Evolutionary conservation across 495 filamentous ascomycete genomes (phyloP).

Genomic region (Tuber umbilicatum): DNA sequence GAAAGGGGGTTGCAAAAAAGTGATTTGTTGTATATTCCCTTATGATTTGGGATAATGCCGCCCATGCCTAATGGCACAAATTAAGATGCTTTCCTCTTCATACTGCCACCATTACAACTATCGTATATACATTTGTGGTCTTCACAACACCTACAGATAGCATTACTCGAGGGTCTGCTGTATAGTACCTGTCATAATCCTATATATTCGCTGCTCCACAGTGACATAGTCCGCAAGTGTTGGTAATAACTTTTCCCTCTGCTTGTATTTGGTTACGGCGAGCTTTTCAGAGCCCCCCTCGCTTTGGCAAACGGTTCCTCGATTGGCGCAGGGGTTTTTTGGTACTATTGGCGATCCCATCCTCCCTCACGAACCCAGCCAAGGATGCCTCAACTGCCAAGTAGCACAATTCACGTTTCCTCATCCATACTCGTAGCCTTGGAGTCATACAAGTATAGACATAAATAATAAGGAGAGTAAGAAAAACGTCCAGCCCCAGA

Average conservation of each 20-base stretch:
- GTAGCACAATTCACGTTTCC: no score
- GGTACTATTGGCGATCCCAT: not conserved
- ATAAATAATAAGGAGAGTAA: no score
- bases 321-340: no score
- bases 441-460: no score
- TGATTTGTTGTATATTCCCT: not conserved
- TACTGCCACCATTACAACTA: not conserved
- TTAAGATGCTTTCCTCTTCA: not conserved
- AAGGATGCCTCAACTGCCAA: no score
- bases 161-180: not conserved
- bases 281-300: not conserved
- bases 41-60: not conserved
- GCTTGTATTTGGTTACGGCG: not conserved
- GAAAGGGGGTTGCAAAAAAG: conserved; percentile 15
- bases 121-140: not conserved
- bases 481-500: not conserved
- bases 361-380: no score
- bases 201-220: not conserved
- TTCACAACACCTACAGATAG: not conserved
- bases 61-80: not conserved
- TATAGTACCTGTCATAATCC: not conserved
- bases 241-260: not conserved
- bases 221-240: not conserved
- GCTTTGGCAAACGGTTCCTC: not conserved
- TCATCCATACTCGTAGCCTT: no score